Percentiles rank a stretch among this genome's conserved stretches.
phyloP scores from a whole-genome alignment of 2,329 filamentous ascomycete species.

The Neonectria magnoliae region DNA sequence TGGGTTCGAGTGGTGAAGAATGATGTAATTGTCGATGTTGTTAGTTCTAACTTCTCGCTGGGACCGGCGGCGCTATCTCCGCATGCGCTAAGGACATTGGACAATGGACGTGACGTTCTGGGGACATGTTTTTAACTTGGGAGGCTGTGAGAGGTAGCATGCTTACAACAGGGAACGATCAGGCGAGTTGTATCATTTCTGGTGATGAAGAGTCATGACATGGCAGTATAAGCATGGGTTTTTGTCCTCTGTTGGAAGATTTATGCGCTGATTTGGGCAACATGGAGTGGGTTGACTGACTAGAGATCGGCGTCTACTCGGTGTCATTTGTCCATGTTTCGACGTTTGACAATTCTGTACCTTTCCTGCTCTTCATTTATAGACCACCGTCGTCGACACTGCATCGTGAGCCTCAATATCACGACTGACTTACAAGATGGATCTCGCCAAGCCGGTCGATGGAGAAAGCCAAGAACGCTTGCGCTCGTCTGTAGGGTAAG shows the following conservation, averaged over 20 bases:
- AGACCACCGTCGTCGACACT: not conserved
- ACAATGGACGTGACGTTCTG: not conserved
- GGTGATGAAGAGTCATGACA: not conserved
- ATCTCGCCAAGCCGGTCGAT: constrained; percentile 5
- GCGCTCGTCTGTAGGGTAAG: constrained; percentile 7
- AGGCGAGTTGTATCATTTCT: not conserved
- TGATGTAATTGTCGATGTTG: constrained; percentile 36
- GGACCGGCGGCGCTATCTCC: constrained; percentile 34
- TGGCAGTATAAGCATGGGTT: not conserved
- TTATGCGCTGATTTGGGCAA: not conserved
- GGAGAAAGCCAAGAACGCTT: not conserved
- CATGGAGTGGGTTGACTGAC: not conserved
- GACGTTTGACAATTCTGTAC: not conserved
- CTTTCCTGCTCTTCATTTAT: not conserved
- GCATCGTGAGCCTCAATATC: not conserved
- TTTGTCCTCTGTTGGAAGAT: not conserved
- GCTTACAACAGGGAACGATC: not conserved
- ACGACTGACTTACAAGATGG: not conserved
- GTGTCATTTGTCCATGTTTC: not conserved
- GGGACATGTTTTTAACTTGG: constrained; percentile 5
- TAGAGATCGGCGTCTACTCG: not conserved
- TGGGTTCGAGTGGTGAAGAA: constrained; percentile 20
- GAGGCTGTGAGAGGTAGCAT: not conserved
- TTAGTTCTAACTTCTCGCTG: constrained; percentile 18
- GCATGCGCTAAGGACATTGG: constrained; percentile 26